phyloP scores from a whole-genome alignment of 768 basidiomycete genomes.

The Glaciozyma antarctica region DNA sequence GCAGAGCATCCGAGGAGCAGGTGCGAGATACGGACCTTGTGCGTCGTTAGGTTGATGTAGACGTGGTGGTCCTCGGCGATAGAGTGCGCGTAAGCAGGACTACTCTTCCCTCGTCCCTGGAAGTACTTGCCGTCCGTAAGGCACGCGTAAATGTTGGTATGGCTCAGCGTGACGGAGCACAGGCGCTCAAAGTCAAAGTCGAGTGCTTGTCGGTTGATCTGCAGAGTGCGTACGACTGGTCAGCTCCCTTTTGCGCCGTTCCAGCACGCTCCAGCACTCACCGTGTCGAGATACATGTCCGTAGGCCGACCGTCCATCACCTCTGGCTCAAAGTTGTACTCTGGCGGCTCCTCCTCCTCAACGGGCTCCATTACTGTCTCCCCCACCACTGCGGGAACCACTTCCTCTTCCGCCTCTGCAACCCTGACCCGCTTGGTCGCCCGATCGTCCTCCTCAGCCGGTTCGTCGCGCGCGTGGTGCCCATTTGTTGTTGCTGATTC shows the following conservation, averaged over 20 bases:
- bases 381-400: neutral
- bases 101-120: constrained; percentile 85
- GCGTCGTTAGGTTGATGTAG: constrained; percentile 88
- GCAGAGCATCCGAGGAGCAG: constrained; percentile 12
- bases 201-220: constrained; percentile 82
- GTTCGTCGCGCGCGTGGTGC: neutral
- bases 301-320: constrained; percentile 16
- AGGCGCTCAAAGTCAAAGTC: constrained; percentile 99
- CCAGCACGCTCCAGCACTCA: constrained; percentile 4
- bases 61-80: constrained; percentile 98
- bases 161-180: constrained; percentile 89
- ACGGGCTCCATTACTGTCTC: neutral
- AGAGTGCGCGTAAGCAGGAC: constrained; percentile 92
- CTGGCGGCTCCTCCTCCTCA: constrained; percentile 18
- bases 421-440: constrained; percentile 2
- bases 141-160: constrained; percentile 96
- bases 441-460: neutral
- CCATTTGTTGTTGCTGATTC: neutral
- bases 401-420: neutral
- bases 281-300: constrained; percentile 36
- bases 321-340: constrained; percentile 10
- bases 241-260: too few relatives aligned
- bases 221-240: neutral
- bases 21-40: constrained; percentile 56
- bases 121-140: constrained; percentile 98